These are phyloP conservation scores for Barnettozyma wickerhamii DNA, from an alignment of 805 yeast species.

Conservation along the genomic window DNA sequence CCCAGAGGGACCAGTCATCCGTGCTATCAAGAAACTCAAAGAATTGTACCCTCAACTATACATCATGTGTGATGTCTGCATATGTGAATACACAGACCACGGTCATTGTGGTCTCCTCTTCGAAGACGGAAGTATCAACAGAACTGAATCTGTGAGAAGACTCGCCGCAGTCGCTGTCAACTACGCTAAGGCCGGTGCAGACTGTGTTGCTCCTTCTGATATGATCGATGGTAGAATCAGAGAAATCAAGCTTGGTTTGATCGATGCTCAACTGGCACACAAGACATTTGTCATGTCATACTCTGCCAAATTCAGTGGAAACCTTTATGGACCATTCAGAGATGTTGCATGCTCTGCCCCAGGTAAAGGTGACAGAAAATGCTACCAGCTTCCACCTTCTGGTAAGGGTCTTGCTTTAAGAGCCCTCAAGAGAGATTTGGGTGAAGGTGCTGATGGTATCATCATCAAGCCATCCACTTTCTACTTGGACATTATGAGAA, in stretches of 20 bases:
- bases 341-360: slow-evolving; percentile 96
- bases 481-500: slow-evolving; percentile 85
- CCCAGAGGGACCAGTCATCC: slow-evolving; percentile 92
- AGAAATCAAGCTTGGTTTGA: slow-evolving; percentile 82
- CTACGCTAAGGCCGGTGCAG: slow-evolving; percentile 93
- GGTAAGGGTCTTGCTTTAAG: slow-evolving; percentile 93
- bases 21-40: slow-evolving; percentile 62
- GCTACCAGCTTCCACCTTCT: slow-evolving; percentile 90
- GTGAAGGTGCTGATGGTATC: slow-evolving; percentile 93
- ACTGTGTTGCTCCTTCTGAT: slow-evolving; percentile 94
- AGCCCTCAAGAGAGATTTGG: slow-evolving; percentile 79
- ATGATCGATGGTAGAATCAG: slow-evolving; percentile 94
- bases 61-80: slow-evolving; percentile 90
- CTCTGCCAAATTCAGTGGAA: slow-evolving; percentile 90
- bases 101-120: slow-evolving; percentile 96
- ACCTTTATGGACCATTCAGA: slow-evolving; percentile 93
- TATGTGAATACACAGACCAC: slow-evolving; percentile 94
- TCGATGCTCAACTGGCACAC: slow-evolving; percentile 80
- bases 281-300: slow-evolving; percentile 87
- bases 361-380: slow-evolving; percentile 82
- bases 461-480: slow-evolving; percentile 96
- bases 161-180: slow-evolving; percentile 93
- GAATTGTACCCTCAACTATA: slow-evolving; percentile 74
- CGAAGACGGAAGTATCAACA: slow-evolving; percentile 81
- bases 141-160: slow-evolving; percentile 71